Evolutionary conservation across 1,284 basidiomycete genomes (phyloP).

Genomic region (Marasmius oreades): DNA sequence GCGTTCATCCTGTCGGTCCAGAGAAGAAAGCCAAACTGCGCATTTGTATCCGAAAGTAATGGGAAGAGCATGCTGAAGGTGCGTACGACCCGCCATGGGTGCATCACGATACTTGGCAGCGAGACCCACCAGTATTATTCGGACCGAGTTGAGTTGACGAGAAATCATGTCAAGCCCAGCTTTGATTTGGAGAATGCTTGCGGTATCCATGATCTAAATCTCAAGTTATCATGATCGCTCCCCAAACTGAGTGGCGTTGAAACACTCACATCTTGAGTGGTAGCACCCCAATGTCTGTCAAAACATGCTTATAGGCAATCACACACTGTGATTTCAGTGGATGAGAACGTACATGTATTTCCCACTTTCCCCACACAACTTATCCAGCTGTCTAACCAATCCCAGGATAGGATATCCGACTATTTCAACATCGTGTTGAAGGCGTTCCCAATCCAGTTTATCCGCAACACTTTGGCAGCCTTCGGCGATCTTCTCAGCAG

Average conservation of each 20-base stretch:
- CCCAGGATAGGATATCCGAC: conserved; percentile 2
- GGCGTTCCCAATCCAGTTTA: neutral
- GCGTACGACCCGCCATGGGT: conserved; percentile 2
- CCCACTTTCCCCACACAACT: conserved; percentile 3
- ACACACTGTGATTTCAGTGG: neutral
- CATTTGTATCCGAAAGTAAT: conserved; percentile 3
- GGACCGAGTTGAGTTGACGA: neutral
- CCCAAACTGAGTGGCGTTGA: too few species aligned
- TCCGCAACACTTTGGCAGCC: neutral
- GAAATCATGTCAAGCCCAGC: neutral
- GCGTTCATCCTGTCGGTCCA: conserved; percentile 1
- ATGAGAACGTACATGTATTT: neutral
- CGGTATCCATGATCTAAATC: conserved; percentile 1
- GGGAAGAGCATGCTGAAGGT: conserved; percentile 2
- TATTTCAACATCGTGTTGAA: conserved; percentile 3
- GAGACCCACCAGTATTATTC: neutral
- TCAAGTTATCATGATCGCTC: neutral
- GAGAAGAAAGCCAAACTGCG: conserved; percentile 1
- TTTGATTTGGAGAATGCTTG: conserved; percentile 1
- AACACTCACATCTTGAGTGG: conserved; percentile 1
- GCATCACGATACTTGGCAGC: neutral
- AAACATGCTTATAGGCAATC: neutral
- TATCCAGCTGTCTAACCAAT: conserved; percentile 1
- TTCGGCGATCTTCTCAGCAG: neutral
- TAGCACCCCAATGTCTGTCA: conserved; percentile 1